These are phyloP conservation scores for Dittrichia graveolens DNA, from an alignment of 129 eudicot species.

Conservation along the genomic window DNA sequence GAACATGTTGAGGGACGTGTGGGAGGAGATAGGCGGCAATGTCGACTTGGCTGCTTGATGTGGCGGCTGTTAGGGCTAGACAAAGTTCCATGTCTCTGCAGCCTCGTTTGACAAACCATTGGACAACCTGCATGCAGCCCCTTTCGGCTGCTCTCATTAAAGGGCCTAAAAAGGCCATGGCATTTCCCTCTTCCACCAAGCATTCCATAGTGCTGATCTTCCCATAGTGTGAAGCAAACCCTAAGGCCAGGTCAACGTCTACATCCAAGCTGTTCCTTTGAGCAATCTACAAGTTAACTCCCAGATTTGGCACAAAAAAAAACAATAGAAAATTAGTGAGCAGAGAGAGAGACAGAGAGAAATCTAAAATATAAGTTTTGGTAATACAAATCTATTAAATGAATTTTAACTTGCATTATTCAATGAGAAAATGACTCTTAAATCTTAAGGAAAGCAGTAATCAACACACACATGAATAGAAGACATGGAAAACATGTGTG, in stretches of 20 bases:
- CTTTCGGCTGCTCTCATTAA: constrained; percentile 94
- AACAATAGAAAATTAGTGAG: constrained; percentile 20
- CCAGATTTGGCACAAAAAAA: constrained; percentile 10
- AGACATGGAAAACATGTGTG: too few species aligned
- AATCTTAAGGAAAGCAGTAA: neutral
- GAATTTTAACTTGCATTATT: too few species aligned
- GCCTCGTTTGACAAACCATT: constrained; percentile 90
- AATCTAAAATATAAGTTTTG: neutral
- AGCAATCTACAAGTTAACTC: constrained; percentile 61
- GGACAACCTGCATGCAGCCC: constrained; percentile 87
- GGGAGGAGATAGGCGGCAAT: constrained; percentile 93
- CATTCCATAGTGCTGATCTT: constrained; percentile 96
- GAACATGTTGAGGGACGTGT: constrained; percentile 87
- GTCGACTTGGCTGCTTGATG: constrained; percentile 88
- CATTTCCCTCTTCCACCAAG: constrained; percentile 93
- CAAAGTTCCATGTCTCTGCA: constrained; percentile 99
- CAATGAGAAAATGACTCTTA: neutral
- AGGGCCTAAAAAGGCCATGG: constrained; percentile 92
- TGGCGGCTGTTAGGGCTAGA: constrained; percentile 98
- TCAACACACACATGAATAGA: too few species aligned
- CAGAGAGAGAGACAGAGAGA: neutral
- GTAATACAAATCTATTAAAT: neutral
- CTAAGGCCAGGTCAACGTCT: constrained; percentile 94
- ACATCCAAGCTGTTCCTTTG: constrained; percentile 95
- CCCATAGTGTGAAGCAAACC: constrained; percentile 93